Evolutionary conservation across 805 yeast species (phyloP).

Genomic region (Nakazawaea pomicola): DNA sequence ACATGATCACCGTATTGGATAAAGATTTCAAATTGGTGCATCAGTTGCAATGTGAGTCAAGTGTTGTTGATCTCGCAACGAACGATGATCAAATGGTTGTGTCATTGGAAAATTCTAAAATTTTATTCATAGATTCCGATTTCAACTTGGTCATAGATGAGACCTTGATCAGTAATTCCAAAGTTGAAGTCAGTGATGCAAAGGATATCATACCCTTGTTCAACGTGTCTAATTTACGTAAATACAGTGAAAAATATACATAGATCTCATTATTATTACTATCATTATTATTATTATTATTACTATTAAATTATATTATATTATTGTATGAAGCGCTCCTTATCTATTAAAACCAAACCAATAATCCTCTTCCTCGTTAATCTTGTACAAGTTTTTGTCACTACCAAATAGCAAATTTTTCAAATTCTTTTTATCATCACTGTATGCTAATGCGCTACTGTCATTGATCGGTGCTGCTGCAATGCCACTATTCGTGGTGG

Average conservation of each 20-base stretch:
- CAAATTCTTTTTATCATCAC: background rate
- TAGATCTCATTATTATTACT: constrained; percentile 2
- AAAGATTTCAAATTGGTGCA: background rate
- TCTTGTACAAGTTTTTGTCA: constrained; percentile 5
- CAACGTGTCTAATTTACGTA: constrained; percentile 47
- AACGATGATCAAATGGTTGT: constrained; percentile 1
- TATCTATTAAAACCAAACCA: constrained; percentile 14
- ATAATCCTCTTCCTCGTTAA: constrained; percentile 10
- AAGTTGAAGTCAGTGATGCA: constrained; percentile 20
- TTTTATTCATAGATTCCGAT: background rate
- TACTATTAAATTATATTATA: too few species aligned
- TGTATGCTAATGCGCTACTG: too few species aligned
- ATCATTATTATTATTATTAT: too few species aligned
- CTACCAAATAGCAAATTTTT: constrained; percentile 2
- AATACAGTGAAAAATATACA: constrained; percentile 45
- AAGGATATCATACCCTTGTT: constrained; percentile 48
- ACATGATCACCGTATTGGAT: constrained; percentile 20
- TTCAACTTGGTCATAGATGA: background rate
- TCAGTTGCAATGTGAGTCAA: constrained; percentile 1
- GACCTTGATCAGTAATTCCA: background rate
- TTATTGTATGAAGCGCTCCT: too few species aligned
- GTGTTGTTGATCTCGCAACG: constrained; percentile 1
- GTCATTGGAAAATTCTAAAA: constrained; percentile 1
- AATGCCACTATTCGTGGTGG: too few species aligned
- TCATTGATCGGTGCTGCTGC: too few species aligned